Evolutionary conservation across 2,329 filamentous ascomycete genomes (phyloP).

Genomic region (Ceratocystis harringtonii): DNA sequence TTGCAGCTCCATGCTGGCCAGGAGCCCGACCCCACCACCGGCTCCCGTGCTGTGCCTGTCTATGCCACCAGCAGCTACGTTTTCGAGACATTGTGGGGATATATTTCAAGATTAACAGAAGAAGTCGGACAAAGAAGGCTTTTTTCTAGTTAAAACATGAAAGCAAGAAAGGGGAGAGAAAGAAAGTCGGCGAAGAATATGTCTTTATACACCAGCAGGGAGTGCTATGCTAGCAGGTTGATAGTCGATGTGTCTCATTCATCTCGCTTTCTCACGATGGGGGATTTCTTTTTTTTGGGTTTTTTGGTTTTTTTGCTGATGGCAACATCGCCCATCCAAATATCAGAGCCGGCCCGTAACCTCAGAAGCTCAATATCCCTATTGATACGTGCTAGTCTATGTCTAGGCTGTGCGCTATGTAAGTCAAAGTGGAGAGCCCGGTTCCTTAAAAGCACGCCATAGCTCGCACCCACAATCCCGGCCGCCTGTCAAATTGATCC

Average conservation of each 20-base stretch:
- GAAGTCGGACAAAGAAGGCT: slow-evolving; percentile 9
- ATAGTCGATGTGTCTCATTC: not conserved
- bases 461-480: not conserved
- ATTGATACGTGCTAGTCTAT: not conserved
- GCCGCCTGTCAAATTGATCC: slow-evolving; percentile 2
- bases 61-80: slow-evolving; percentile 87
- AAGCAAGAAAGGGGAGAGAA: not conserved
- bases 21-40: slow-evolving; percentile 63
- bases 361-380: not conserved
- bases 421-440: slow-evolving; percentile 14
- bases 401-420: slow-evolving; percentile 10
- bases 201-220: not conserved
- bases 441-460: slow-evolving; percentile 16
- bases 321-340: slow-evolving; percentile 5
- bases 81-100: slow-evolving; percentile 40
- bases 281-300: not conserved
- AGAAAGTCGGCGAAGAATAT: not conserved
- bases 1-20: slow-evolving; percentile 78
- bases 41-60: slow-evolving; percentile 83
- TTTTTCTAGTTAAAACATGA: not conserved
- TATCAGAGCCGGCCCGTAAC: not conserved
- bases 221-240: not conserved
- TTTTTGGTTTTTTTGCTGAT: not conserved
- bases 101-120: slow-evolving; percentile 17
- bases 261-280: not conserved